Evolutionary conservation across 805 yeast genomes (phyloP), one percentile per base, ranked within the genome.

Genomic region (Schwanniomyces sp.): DNA sequence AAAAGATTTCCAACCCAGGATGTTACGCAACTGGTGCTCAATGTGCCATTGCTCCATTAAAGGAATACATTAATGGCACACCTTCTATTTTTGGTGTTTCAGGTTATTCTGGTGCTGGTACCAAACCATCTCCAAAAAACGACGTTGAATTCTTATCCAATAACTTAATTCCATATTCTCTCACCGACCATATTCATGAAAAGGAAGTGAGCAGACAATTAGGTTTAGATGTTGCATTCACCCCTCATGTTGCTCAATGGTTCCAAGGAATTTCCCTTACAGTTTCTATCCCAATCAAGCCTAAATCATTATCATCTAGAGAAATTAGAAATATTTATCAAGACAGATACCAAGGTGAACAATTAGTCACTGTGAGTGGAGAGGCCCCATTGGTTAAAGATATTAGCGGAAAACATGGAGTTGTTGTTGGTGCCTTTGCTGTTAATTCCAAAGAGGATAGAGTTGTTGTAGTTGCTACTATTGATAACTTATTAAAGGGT

Each of bases 1-100:
- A 79, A 60, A 88, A 87, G 64, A 88, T 94, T 52, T 85, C 97
- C 5, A 94, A 94, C 72, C 99, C 99, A 2, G 99, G 99, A 41
- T 94, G 99, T 76, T 94, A 91, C 66, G 97, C 99, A n/a, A 94
- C 99, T 40, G 97, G 95, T 49, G 94, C 97, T 11, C 98, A 94
- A 75, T 41, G 45, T 52, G 91, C 96, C 11, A 85, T 94, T 63
- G 84, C 92, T 41, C 99, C 99, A 30, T 74, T 94, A 58, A 69
- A 79, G n/a, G 81, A 84, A 42, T 80, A 80, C 60, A 75, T 84
- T 36, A 70, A 74, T 11, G 94, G 94, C 30, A 74, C 78, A 26
- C 98, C 99, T 44, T 75, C 90, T 3, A 78, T 92, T 10, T 94
- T 94, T 64, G 99, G 99, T 63, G 94, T 94, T 29, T 89, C 97